Evolutionary conservation across 2,329 filamentous ascomycete species (phyloP).

Genomic region (Sarocladium oryzae): DNA sequence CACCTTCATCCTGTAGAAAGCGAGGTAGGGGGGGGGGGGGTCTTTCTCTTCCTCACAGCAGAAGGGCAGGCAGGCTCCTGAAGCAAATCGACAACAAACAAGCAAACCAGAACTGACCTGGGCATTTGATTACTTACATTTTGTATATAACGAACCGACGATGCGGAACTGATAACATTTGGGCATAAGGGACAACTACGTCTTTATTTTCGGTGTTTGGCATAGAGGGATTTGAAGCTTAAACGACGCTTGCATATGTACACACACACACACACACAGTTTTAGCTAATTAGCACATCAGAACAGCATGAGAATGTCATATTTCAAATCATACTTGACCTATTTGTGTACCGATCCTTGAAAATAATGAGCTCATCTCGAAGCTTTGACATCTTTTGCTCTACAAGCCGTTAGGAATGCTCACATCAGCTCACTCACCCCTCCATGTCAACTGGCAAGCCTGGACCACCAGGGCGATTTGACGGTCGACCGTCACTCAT

Average conservation of each 20-base stretch:
- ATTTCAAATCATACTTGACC: too few species aligned
- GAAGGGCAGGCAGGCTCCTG: neutral
- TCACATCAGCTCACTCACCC: neutral
- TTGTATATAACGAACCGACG: conserved; percentile 4
- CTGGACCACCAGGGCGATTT: too few species aligned
- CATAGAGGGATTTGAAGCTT: neutral
- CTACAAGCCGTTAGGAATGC: neutral
- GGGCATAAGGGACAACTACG: neutral
- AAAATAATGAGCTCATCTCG: too few species aligned
- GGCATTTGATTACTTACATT: neutral
- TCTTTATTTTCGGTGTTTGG: neutral
- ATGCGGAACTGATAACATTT: neutral
- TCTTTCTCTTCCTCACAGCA: too few species aligned
- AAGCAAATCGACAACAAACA: neutral
- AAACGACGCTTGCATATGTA: conserved; percentile 2
- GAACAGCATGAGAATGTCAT: neutral
- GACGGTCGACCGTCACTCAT: too few species aligned
- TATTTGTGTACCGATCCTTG: too few species aligned
- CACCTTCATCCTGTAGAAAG: conserved; percentile 24
- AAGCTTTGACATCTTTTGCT: too few species aligned
- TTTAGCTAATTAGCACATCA: neutral
- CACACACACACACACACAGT: neutral
- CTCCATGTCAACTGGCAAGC: too few species aligned
- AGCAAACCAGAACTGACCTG: too few species aligned
- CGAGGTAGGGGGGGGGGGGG: too few species aligned